Conservation (phyloP, 2,329 filamentous ascomycete genomes). For the Lecanicillium sp. region DNA sequence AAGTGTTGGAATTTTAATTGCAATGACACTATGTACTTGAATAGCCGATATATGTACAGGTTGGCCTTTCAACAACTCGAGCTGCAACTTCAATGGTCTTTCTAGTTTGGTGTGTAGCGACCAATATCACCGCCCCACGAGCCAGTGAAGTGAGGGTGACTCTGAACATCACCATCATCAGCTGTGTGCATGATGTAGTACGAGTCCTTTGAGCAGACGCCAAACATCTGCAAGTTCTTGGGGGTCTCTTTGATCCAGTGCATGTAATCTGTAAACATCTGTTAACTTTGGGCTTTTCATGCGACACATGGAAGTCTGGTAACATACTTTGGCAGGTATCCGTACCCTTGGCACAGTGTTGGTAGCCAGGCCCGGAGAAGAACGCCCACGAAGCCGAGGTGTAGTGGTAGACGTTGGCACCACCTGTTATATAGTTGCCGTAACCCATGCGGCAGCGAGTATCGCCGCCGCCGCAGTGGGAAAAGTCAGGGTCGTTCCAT, state of each 20-base stretch:
- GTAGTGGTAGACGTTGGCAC: conserved; percentile 35
- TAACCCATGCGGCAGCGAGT: conserved; percentile 36
- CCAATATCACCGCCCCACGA: conserved; percentile 34
- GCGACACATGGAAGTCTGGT: background rate
- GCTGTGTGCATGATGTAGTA: conserved; percentile 28
- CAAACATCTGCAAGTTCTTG: conserved; percentile 33
- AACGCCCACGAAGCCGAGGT: conserved; percentile 38
- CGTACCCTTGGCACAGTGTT: conserved; percentile 24
- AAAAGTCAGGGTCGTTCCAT: conserved; percentile 38
- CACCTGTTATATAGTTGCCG: conserved; percentile 36
- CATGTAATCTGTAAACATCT: conserved; percentile 25
- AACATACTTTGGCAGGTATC: conserved; percentile 29
- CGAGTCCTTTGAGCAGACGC: conserved; percentile 35
- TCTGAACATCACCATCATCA: conserved; percentile 27
- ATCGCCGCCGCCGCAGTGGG: conserved; percentile 30
- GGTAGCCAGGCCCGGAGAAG: conserved; percentile 34
- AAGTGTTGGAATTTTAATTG: background rate
- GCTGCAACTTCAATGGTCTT: too few relatives aligned
- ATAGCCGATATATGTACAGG: too few relatives aligned
- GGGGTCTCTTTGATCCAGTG: conserved; percentile 34
- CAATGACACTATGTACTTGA: too few relatives aligned
- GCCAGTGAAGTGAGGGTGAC: conserved; percentile 28
- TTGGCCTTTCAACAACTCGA: too few relatives aligned
- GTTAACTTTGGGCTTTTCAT: conserved; percentile 7
- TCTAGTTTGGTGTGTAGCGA: conserved; percentile 31